Evolutionary conservation across 805 yeast genomes (phyloP).

Genomic region (Candida patagonica): DNA sequence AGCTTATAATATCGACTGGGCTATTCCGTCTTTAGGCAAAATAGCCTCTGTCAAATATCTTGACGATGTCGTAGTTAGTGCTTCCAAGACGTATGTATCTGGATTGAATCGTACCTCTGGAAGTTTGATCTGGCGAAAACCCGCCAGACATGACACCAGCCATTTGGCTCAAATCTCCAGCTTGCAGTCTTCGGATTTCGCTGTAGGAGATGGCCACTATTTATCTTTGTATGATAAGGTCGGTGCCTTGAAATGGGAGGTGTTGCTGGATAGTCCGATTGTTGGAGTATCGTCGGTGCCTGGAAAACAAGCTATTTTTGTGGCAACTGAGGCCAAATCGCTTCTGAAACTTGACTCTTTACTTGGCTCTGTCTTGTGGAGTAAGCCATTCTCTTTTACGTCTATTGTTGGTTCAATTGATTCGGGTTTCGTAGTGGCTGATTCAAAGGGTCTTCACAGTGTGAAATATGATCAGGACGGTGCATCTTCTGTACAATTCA

Average conservation of each 20-base stretch:
- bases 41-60: constrained; percentile 4
- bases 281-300: background rate
- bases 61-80: constrained; percentile 12
- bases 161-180: constrained; percentile 1
- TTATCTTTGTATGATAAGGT: background rate
- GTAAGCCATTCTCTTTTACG: background rate
- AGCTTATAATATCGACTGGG: constrained; percentile 28
- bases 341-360: constrained; percentile 4
- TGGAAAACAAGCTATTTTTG: background rate
- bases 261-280: background rate
- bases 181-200: background rate
- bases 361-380: constrained; percentile 4
- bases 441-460: background rate
- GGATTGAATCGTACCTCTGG: constrained; percentile 6
- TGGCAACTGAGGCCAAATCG: background rate
- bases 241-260: constrained; percentile 5
- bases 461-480: background rate
- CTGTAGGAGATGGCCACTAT: constrained; percentile 1
- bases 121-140: constrained; percentile 4
- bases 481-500: background rate
- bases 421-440: constrained; percentile 2
- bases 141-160: background rate
- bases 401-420: constrained; percentile 1
- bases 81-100: constrained; percentile 4
- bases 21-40: constrained; percentile 19